A percentile compares a stretch with the other conserved stretches of the same genome.
phyloP scores from a whole-genome alignment of 1,284 basidiomycete genomes.

The Quambalaria eucalypti region DNA sequence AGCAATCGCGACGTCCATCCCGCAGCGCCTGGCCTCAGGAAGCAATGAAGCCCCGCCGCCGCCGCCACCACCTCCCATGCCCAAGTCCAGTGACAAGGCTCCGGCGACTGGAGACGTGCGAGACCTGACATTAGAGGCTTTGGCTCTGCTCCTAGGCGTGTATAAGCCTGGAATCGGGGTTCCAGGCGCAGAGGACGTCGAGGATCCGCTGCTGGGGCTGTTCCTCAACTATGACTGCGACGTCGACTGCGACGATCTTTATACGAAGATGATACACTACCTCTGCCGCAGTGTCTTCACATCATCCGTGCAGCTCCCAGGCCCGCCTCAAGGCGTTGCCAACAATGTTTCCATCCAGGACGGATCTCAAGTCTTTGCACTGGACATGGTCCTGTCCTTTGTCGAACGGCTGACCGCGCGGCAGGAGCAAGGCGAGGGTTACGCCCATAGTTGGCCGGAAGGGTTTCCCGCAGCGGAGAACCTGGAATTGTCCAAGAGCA shows the following conservation, averaged over 20 bases:
- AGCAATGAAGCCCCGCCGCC: slow-evolving; percentile 51
- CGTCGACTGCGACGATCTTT: slow-evolving; percentile 89
- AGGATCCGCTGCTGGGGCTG: slow-evolving; percentile 86
- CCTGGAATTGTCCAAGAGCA: slow-evolving; percentile 66
- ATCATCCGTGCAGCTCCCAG: slow-evolving; percentile 59
- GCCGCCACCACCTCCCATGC: slow-evolving; percentile 53
- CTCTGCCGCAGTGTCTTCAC: slow-evolving; percentile 52
- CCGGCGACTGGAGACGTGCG: slow-evolving; percentile 62
- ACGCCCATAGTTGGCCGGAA: slow-evolving; percentile 33
- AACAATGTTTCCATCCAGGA: slow-evolving; percentile 59
- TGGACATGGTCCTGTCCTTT: slow-evolving; percentile 79
- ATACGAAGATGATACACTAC: slow-evolving; percentile 82
- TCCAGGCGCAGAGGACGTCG: slow-evolving; percentile 28
- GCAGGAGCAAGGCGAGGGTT: slow-evolving; percentile 55
- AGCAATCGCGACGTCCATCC: slow-evolving; percentile 35
- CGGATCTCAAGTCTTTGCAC: slow-evolving; percentile 72
- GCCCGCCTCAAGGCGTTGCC: slow-evolving; percentile 56
- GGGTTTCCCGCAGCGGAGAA: slow-evolving; percentile 43
- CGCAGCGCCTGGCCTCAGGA: slow-evolving; percentile 28
- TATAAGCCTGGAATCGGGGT: slow-evolving; percentile 46
- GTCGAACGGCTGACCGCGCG: slow-evolving; percentile 80
- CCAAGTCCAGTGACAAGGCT: slow-evolving; percentile 58
- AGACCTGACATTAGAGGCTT: slow-evolving; percentile 79
- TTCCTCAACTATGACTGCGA: slow-evolving; percentile 97
- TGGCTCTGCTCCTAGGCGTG: slow-evolving; percentile 65